Conservation (phyloP, 331 rosid species). For the Ulmus americana region DNA sequence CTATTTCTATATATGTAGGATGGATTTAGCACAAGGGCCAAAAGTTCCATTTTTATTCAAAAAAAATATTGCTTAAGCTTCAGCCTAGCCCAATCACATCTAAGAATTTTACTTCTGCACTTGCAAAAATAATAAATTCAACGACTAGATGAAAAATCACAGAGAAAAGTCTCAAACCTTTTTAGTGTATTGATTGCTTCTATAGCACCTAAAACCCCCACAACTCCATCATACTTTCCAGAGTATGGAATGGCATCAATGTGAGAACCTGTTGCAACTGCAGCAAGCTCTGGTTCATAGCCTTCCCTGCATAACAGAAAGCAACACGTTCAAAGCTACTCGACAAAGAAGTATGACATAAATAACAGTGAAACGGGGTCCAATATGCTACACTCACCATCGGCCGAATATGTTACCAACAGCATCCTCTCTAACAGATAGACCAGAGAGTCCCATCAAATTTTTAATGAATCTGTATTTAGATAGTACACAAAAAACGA, state of each 20-base stretch:
- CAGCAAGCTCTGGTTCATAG: constrained; percentile 60
- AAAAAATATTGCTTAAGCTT: too few relatives aligned
- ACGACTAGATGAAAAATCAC: constrained; percentile 12
- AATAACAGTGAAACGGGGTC: background rate
- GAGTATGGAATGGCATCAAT: constrained; percentile 95
- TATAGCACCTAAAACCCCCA: constrained; percentile 93
- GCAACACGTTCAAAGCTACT: constrained; percentile 11
- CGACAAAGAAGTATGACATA: constrained; percentile 11
- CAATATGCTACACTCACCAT: constrained; percentile 50
- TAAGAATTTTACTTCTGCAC: too few relatives aligned
- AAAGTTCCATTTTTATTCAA: too few relatives aligned
- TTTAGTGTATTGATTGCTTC: constrained; percentile 82
- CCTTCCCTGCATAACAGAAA: constrained; percentile 59
- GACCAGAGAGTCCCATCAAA: constrained; percentile 76
- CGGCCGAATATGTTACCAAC: constrained; percentile 91
- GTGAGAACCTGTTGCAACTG: constrained; percentile 92
- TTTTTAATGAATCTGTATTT: constrained; percentile 65
- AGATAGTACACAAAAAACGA: constrained; percentile 6
- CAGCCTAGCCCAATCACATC: too few relatives aligned
- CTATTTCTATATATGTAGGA: too few relatives aligned
- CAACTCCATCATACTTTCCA: constrained; percentile 93
- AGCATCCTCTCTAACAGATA: constrained; percentile 87
- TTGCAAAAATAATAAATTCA: background rate
- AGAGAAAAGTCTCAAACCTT: constrained; percentile 49
- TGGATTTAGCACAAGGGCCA: too few relatives aligned